Base-by-base conservation (phyloP, 2,329 filamentous ascomycete genomes). In the Botryosphaeria dothidea region DNA sequence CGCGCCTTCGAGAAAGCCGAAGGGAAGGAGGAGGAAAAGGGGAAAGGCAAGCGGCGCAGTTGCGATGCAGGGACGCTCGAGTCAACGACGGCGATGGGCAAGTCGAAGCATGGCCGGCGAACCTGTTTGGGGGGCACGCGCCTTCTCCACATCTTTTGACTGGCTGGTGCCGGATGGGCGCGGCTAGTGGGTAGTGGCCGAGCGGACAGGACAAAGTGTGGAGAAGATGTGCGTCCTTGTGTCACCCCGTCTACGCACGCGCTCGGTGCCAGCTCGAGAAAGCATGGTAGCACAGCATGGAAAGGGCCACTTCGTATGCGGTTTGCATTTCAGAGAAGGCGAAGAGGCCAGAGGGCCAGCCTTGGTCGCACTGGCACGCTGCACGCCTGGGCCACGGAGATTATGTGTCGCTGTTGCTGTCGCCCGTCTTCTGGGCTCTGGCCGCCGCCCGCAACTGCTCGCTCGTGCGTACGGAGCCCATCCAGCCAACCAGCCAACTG, bases 61-160 rank as follows among this genome's bases (percentile, higher is more conserved):
- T 4, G 21, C 45, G 54, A 38, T 58, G 54, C 36, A 60, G 56
- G 56, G 56, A 46, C 56, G 56, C 25, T 15, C 56, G 56, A 60
- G 56, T 60, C 56, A 60, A 46, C 43, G 13, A 27, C 51, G 25
- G 19, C 19, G 51, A 41, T 41, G 38, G 38, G 38, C 38, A 13
- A 4, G 38, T 34, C 7, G 31, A 34, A 41, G 38, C 5, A 41
- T 13, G 38, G 38, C 17, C 51, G 34, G 21, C 21, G 41, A 58
- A 58, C 23, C 38, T 29, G 23, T 19, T 8, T 36, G 31, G 38
- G 54, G 52, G 31, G 7, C 45, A 8, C 19, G 45, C 45, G 9
- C 38, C 51, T 56, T 38, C 51, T 38, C 51, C 51, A 31, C 51
- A 41, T 56, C 34, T 17, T n/a, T 6, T 9, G n/a, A n/a, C 49